A percentile compares a stretch with the other conserved stretches of the same genome.
Evolutionary conservation across 148 eudicot species (phyloP).

Genomic region (Linanthus parryae): DNA sequence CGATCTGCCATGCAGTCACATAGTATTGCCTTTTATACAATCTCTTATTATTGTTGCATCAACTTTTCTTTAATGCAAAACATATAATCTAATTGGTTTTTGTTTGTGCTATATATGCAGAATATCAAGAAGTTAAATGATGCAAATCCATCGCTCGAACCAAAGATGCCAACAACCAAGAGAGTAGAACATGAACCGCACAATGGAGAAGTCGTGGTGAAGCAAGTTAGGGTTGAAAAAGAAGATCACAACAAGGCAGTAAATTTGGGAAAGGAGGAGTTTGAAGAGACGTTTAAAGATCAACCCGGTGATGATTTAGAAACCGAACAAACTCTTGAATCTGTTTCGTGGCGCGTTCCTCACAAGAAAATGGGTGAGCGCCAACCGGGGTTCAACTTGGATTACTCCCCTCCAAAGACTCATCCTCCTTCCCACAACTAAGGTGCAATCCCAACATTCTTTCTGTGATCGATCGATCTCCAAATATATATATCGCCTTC

Average conservation of each 20-base stretch:
- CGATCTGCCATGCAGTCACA: too few relatives aligned
- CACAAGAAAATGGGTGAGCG: constrained; percentile 18
- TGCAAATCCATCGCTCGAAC: too few relatives aligned
- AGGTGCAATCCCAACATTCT: not conserved
- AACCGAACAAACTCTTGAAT: not conserved
- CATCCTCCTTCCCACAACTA: constrained; percentile 57
- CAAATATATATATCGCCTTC: too few relatives aligned
- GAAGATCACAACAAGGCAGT: constrained; percentile 1
- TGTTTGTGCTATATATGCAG: too few relatives aligned
- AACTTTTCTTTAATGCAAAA: too few relatives aligned
- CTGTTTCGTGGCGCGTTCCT: constrained; percentile 33
- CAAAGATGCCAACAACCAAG: too few relatives aligned
- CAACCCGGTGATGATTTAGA: not conserved
- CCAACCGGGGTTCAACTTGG: constrained; percentile 36
- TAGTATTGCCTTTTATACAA: too few relatives aligned
- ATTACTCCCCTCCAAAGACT: constrained; percentile 45
- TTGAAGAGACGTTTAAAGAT: not conserved
- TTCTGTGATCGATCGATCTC: not conserved
- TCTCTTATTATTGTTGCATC: too few relatives aligned
- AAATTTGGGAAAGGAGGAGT: not conserved
- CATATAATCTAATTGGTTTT: too few relatives aligned
- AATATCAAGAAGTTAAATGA: too few relatives aligned
- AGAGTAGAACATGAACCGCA: too few relatives aligned
- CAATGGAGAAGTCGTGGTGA: too few relatives aligned
- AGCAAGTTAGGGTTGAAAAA: constrained; percentile 7